Evolutionary conservation across 2,329 filamentous ascomycete species (phyloP).

Genomic region (Fusarium marasasianum): DNA sequence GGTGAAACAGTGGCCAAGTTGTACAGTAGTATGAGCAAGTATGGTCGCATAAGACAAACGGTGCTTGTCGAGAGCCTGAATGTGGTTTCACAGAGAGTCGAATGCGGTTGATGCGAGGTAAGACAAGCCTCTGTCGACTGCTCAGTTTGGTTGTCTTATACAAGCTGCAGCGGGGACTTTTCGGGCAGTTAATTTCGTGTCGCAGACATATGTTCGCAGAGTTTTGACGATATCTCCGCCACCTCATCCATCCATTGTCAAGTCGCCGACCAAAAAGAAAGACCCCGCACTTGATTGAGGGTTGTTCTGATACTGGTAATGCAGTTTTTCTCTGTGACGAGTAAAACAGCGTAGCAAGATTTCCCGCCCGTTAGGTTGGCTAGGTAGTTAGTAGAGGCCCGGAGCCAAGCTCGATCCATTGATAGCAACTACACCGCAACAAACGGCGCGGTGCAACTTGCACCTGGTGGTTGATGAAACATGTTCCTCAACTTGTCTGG

Average conservation of each 20-base stretch:
- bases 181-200: constrained; percentile 40
- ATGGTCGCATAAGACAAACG: constrained; percentile 17
- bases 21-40: constrained; percentile 6
- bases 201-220: constrained; percentile 22
- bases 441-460: not conserved
- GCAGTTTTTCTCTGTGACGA: not conserved
- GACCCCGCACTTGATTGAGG: constrained; percentile 15
- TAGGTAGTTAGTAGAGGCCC: not conserved
- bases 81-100: constrained; percentile 4
- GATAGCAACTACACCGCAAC: not conserved
- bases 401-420: not conserved
- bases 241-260: not conserved
- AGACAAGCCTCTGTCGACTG: constrained; percentile 2
- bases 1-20: constrained; percentile 12
- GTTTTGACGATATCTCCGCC: constrained; percentile 30
- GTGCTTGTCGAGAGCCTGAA: constrained; percentile 7
- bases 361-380: not conserved
- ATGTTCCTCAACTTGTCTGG: not conserved
- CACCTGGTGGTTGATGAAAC: not conserved
- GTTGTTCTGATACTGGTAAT: not conserved
- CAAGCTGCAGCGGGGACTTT: constrained; percentile 45
- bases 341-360: not conserved
- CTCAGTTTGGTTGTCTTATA: constrained; percentile 26
- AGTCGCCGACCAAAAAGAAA: constrained; percentile 1
- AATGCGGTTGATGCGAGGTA: not conserved